Evolutionary conservation across 768 basidiomycete species (phyloP), one percentile per base, ranked within the genome.

Genomic region (Auriscalpium vulgare): DNA sequence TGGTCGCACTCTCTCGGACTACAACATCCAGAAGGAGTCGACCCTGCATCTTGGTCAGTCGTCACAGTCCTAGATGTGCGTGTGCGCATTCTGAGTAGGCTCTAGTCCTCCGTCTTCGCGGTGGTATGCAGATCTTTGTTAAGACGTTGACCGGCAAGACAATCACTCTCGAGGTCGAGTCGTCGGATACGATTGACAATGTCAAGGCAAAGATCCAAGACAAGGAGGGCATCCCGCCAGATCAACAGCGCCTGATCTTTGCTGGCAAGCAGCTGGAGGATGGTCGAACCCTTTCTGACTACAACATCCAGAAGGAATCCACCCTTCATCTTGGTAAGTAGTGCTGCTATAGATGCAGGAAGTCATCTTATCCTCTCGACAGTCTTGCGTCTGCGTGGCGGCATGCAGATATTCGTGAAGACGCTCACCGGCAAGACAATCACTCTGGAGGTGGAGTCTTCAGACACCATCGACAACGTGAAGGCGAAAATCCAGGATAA

Each of bases 11-110:
- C 77, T 92, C 0, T 88, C 87, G 8, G 89, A 90, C 62, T 91
- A 92, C 69, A 91, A 93, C 69, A 94, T 95, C 63, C 93, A 95
- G 81, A 95, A 95, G 76, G 92, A 95, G 75, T 90, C 87, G 0
- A 95, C 92, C 40, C 86, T 95, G 53, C 93, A 95, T 65, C 81
- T 84, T 50, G 69, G 68, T 68, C 55, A 23, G 68, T 56, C 56
- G 10, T 52, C 47, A 54, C 50, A 63, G n/a, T n/a, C 8, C 34
- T 14, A 29, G 44, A 4, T 16, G 4, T n/a, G 34, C 50, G 53
- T 29, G 21, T 19, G 37, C 5, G 4, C 13, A 40, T 5, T 37
- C 34, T 53, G 9, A 29, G 29, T 29, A 29, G 29, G 29, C 29
- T 29, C 29, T 29, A 65, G 91, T 94, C 23, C 82, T 95, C 35